Evolutionary conservation across 208 protist genomes (phyloP), one percentile per base, ranked within the genome.

Genomic region (Acanthamoeba lenticulata): DNA sequence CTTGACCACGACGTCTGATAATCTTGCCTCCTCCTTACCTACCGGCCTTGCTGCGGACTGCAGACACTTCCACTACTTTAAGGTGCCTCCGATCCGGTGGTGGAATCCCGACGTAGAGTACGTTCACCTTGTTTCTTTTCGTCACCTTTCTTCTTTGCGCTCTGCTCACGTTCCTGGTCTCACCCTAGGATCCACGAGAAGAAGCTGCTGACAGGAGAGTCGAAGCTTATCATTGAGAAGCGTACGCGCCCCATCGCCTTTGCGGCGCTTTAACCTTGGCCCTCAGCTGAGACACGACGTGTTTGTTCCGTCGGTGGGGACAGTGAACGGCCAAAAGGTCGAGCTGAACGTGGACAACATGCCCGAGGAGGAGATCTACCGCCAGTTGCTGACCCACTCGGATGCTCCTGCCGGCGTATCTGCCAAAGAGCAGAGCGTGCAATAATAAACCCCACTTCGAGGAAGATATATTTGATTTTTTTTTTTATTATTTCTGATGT

Each of bases 51-150:
- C n/a, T n/a, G n/a, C n/a, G n/a, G n/a, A n/a, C n/a, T n/a, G n/a
- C 45, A 89, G 81, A 89, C 81, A 89, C 21, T 89, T 89, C 81
- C 81, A 60, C 52, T 89, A 89, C 34, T 89, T 24, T 24, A 89
- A 89, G 52, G n/a, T 89, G 52, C 81, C 81, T 89, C 81, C 81
- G 52, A 89, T 89, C 81, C 81, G 81, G 17, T 89, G 81, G 81
- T 89, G 81, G 81, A 89, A 89, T 89, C 81, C 81, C 34, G 81
- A 89, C 44, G 17, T 89, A n/a, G n/a, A 34, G 52, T 79, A 79
- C 32, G 69, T 69, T 34, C 47, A 15, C 38, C 7, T 13, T 7
- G 34, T 79, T 9, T 42, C 34, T 15, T 45, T 7, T 79, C 2
- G 34, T 44, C 36, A 5, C 27, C 34, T 45, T 34, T 4, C 19